Conservation (phyloP, 208 protist genomes). For the Wallacemonas sp. region DNA sequence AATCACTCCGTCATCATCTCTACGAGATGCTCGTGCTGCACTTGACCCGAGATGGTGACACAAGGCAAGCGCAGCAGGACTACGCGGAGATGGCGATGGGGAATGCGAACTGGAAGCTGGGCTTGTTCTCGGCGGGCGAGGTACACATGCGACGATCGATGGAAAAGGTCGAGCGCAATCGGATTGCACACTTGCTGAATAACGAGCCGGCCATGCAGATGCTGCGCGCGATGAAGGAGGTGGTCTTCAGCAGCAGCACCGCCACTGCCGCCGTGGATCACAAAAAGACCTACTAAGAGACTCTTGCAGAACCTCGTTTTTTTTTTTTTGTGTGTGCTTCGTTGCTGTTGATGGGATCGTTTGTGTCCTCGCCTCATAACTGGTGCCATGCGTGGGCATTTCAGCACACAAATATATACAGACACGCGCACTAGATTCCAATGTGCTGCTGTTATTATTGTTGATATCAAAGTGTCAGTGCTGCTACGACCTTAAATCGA, state of each 20-base stretch:
- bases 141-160: constrained; percentile 88
- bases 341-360: too few species aligned
- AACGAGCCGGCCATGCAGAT: constrained; percentile 80
- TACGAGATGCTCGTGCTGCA: constrained; percentile 24
- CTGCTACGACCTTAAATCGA: too few species aligned
- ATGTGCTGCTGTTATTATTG: too few species aligned
- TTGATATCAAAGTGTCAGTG: too few species aligned
- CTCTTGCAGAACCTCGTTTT: too few species aligned
- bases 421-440: too few species aligned
- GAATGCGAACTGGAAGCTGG: constrained; percentile 84
- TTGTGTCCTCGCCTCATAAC: too few species aligned
- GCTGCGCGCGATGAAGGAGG: constrained; percentile 61
- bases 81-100: constrained; percentile 81
- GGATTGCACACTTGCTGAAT: constrained; percentile 74
- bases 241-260: constrained; percentile 10
- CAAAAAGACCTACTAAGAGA: too few species aligned
- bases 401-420: too few species aligned
- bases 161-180: constrained; percentile 79
- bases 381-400: too few species aligned
- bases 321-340: too few species aligned
- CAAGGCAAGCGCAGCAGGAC: constrained; percentile 44
- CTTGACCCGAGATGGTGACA: constrained; percentile 37
- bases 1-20: constrained; percentile 5
- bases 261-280: not conserved
- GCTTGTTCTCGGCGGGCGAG: constrained; percentile 82